phyloP scores from a whole-genome alignment of 1,284 basidiomycete species.

The Ustilago hordei region DNA sequence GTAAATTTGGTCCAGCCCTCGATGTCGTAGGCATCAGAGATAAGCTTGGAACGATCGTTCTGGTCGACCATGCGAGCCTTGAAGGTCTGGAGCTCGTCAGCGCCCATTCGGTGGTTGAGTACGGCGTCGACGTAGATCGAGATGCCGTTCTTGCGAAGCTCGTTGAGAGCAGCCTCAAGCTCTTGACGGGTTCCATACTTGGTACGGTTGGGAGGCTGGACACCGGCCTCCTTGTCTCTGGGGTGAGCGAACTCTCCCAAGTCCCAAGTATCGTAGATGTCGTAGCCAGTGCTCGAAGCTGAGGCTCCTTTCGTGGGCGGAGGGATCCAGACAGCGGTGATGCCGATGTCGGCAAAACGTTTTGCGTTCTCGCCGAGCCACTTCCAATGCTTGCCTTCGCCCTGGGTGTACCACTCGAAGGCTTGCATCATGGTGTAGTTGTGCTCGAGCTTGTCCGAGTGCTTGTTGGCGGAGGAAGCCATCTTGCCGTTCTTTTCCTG shows the following conservation, averaged over 20 bases:
- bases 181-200: slow-evolving; percentile 91
- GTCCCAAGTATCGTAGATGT: slow-evolving; percentile 67
- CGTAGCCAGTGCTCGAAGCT: slow-evolving; percentile 71
- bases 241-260: slow-evolving; percentile 83
- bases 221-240: slow-evolving; percentile 77
- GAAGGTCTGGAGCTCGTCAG: slow-evolving; percentile 82
- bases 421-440: slow-evolving; percentile 61
- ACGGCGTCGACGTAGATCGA: slow-evolving; percentile 72
- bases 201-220: slow-evolving; percentile 73
- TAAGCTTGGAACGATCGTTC: slow-evolving; percentile 47
- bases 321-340: slow-evolving; percentile 80
- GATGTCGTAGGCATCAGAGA: slow-evolving; percentile 52
- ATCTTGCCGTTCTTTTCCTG: slow-evolving; percentile 21
- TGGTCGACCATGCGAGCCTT: slow-evolving; percentile 53
- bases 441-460: slow-evolving; percentile 49
- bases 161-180: slow-evolving; percentile 77
- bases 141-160: slow-evolving; percentile 70
- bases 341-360: slow-evolving; percentile 79
- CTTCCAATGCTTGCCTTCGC: slow-evolving; percentile 79
- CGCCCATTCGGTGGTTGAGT: slow-evolving; percentile 76
- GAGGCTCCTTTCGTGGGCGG: slow-evolving; percentile 70
- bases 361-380: slow-evolving; percentile 81
- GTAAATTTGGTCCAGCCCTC: slow-evolving; percentile 75
- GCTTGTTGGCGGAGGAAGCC: slow-evolving; percentile 57
- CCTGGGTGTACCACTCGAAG: slow-evolving; percentile 71